Conservation (phyloP, 106 monocot species). For the Dactylorhiza incarnata region DNA sequence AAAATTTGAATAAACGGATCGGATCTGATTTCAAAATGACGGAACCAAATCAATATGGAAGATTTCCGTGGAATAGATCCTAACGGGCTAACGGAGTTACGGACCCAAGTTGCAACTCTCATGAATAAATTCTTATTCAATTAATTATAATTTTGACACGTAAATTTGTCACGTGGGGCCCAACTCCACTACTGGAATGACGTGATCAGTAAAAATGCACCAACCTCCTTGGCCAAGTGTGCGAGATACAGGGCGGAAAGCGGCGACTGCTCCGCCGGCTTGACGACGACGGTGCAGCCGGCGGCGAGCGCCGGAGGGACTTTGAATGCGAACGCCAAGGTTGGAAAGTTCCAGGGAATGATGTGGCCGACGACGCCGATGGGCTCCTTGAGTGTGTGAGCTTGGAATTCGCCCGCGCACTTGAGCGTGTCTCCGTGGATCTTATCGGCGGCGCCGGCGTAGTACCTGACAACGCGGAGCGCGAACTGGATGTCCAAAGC, state of each 20-base stretch:
- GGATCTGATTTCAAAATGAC: too few species aligned
- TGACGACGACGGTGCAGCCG: constrained; percentile 70
- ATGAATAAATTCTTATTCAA: too few species aligned
- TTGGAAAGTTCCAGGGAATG: constrained; percentile 64
- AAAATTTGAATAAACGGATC: too few species aligned
- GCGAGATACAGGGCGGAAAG: constrained; percentile 52
- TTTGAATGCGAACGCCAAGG: constrained; percentile 48
- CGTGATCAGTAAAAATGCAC: background rate
- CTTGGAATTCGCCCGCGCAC: constrained; percentile 27
- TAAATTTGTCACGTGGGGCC: too few species aligned
- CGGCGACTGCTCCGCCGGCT: constrained; percentile 76
- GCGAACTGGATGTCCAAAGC: constrained; percentile 29
- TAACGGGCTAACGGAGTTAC: too few species aligned
- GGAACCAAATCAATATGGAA: too few species aligned
- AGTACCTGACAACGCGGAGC: constrained; percentile 29
- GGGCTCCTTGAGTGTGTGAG: constrained; percentile 65
- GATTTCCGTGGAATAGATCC: too few species aligned
- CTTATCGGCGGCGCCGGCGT: constrained; percentile 59
- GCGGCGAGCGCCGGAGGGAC: constrained; percentile 49
- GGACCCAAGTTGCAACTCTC: too few species aligned
- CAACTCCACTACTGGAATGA: too few species aligned
- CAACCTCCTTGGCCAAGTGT: constrained; percentile 46
- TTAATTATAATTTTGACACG: too few species aligned
- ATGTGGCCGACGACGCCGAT: constrained; percentile 61
- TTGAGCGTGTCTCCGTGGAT: constrained; percentile 63